Base-by-base conservation (phyloP, 148 eudicot species). In the Pouteria glomerata region DNA sequence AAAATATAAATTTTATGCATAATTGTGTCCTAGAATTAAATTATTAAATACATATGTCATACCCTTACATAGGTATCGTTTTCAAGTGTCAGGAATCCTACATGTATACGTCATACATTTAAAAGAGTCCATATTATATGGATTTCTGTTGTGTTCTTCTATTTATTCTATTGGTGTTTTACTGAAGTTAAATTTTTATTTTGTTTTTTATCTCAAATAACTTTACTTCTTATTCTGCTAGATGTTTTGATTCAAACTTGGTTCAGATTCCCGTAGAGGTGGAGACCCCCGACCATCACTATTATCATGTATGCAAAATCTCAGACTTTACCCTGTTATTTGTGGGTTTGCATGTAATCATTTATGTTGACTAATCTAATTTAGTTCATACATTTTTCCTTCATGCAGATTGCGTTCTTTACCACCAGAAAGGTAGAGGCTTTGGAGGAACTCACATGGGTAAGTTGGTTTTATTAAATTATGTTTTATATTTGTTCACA, bases 381-480 rank as follows among this genome's bases (percentile, higher is more conserved):
- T 15, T 48, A 47, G 19, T 57, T 42, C 63, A 18, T 76, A 39
- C 57, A 12, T 70, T 23, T 72, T 61, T 23, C 45, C 15, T 73
- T 31, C 56, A 63, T 82, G 87, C 88, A 95, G 98, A 83, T 89
- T 29, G 98, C 93, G 34, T 83, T 95, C 71, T 95, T 95, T 80
- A 89, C 95, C 48, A 77, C 90, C 57, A 89, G 97, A 65, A 79
- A 87, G 72, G 81, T 91, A 61, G 74, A 83, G 61, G 98, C 97
- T 29, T 76, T 89, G 70, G 98, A 94, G 84, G 98, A 93, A 77
- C 81, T 93, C 59, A 93, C 98, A 35, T 87, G 98, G 98, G 98
- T 91, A 74, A 66, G 88, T 81, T 48, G 24, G 41, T 61, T 68
- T 47, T 15, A 19, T 51, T 8, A 16, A 3, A 31, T 21, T 39